A percentile compares a stretch with the other conserved stretches of the same genome.
Evolutionary conservation across 768 basidiomycete genomes (phyloP).

Genomic region (Hygrophoropsis aurantiaca): DNA sequence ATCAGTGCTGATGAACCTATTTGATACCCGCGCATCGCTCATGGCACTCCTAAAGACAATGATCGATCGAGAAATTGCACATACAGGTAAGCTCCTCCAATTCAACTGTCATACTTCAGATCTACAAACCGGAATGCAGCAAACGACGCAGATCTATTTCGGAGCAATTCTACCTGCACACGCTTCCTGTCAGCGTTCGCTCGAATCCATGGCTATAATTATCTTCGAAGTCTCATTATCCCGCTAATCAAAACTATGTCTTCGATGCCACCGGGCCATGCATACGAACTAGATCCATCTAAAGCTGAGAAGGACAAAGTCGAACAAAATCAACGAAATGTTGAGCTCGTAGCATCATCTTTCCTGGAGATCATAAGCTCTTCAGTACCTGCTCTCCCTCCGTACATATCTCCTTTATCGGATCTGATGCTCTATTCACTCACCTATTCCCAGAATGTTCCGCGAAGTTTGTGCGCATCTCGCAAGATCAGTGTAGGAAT

Average conservation of each 20-base stretch:
- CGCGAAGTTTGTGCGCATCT: constrained; percentile 87
- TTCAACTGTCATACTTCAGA: neutral
- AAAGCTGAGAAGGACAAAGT: constrained; percentile 59
- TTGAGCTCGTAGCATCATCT: constrained; percentile 70
- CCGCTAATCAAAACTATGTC: constrained; percentile 78
- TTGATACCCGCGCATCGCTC: constrained; percentile 73
- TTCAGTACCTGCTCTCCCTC: constrained; percentile 69
- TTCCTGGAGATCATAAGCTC: constrained; percentile 75
- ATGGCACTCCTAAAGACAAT: constrained; percentile 77
- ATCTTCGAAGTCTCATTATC: constrained; percentile 75
- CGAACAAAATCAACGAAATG: constrained; percentile 64
- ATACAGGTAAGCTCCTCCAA: constrained; percentile 55
- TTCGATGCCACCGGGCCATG: constrained; percentile 67
- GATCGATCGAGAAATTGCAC: constrained; percentile 81
- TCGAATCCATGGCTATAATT: constrained; percentile 87
- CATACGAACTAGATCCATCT: constrained; percentile 77
- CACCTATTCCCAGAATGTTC: constrained; percentile 74
- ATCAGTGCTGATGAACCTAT: constrained; percentile 81
- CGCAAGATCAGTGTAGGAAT: constrained; percentile 73
- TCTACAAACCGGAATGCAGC: constrained; percentile 42
- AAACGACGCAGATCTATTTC: constrained; percentile 78
- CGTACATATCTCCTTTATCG: constrained; percentile 54
- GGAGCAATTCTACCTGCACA: constrained; percentile 86
- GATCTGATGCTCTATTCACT: constrained; percentile 9
- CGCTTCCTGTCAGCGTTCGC: constrained; percentile 85